Evolutionary conservation across 2,329 filamentous ascomycete genomes (phyloP).

Genomic region (Paecilomyces dactylethromorphus): DNA sequence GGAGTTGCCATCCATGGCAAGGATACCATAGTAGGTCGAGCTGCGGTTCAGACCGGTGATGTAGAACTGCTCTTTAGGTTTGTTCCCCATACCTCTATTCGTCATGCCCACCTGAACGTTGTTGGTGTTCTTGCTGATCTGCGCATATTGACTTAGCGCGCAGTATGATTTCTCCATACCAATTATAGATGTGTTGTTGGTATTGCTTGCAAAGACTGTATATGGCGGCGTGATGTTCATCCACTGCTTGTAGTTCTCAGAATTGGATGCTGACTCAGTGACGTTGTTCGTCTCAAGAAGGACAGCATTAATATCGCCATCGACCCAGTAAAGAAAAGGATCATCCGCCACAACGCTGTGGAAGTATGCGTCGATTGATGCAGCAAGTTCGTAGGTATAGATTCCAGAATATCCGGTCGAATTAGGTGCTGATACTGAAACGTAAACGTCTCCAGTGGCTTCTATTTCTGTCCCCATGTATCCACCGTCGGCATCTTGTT

Average conservation of each 20-base stretch:
- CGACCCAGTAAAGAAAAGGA: conserved; percentile 67
- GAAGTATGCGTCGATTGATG: conserved; percentile 72
- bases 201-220: conserved; percentile 67
- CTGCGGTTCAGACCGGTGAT: conserved; percentile 67
- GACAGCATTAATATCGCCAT: conserved; percentile 73
- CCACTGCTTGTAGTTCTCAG: conserved; percentile 48
- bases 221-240: conserved; percentile 60
- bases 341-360: conserved; percentile 51
- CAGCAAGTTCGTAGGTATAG: conserved; percentile 77
- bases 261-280: conserved; percentile 45
- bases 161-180: conserved; percentile 79
- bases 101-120: conserved; percentile 61
- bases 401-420: conserved; percentile 56
- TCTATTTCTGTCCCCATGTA: conserved; percentile 60
- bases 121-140: conserved; percentile 56
- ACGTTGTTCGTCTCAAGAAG: conserved; percentile 69
- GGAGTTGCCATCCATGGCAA: conserved; percentile 57
- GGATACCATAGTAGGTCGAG: conserved; percentile 64
- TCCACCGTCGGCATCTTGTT: conserved; percentile 56
- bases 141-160: conserved; percentile 62
- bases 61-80: conserved; percentile 84
- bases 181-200: conserved; percentile 51
- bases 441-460: conserved; percentile 62
- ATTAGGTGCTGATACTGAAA: conserved; percentile 67
- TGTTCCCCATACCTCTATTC: conserved; percentile 56